These are phyloP conservation scores for Colletotrichum noveboracense DNA, from an alignment of 2,329 filamentous ascomycete genomes.

Conservation along the genomic window DNA sequence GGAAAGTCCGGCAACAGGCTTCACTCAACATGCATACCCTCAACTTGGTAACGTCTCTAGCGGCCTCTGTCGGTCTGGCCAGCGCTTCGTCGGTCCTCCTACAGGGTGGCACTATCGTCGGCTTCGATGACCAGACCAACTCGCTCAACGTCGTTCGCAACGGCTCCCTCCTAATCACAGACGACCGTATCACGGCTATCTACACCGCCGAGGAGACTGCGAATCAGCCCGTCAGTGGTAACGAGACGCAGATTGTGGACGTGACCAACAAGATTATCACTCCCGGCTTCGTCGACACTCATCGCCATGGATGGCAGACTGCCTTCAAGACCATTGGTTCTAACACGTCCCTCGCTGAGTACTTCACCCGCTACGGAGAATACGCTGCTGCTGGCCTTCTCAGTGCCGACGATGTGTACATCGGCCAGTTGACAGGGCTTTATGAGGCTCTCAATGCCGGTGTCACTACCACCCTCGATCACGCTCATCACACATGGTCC, in stretches of 20 bases:
- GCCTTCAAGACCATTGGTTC: slow-evolving; percentile 56
- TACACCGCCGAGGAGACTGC: slow-evolving; percentile 17
- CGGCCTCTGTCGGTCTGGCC: not conserved
- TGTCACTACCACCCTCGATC: slow-evolving; percentile 58
- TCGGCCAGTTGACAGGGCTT: slow-evolving; percentile 49
- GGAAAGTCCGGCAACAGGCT: too few relatives aligned
- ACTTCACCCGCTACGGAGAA: slow-evolving; percentile 47
- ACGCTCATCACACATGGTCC: slow-evolving; percentile 55
- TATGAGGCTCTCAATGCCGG: slow-evolving; percentile 58
- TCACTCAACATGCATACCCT: not conserved
- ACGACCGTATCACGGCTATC: slow-evolving; percentile 41
- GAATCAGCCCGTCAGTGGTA: not conserved
- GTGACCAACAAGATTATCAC: slow-evolving; percentile 56
- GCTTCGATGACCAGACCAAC: slow-evolving; percentile 38
- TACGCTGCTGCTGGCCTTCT: slow-evolving; percentile 35
- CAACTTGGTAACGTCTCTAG: not conserved
- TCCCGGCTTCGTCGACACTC: slow-evolving; percentile 62
- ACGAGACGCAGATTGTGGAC: slow-evolving; percentile 48
- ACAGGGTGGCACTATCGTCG: slow-evolving; percentile 43
- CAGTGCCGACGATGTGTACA: slow-evolving; percentile 50
- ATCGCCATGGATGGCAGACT: slow-evolving; percentile 62
- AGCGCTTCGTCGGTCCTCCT: slow-evolving; percentile 30
- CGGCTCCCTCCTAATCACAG: slow-evolving; percentile 43
- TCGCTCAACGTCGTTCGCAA: slow-evolving; percentile 41
- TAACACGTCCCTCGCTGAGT: slow-evolving; percentile 55